Base-by-base conservation (phyloP, 257 asterid species). In the Prunella vulgaris region DNA sequence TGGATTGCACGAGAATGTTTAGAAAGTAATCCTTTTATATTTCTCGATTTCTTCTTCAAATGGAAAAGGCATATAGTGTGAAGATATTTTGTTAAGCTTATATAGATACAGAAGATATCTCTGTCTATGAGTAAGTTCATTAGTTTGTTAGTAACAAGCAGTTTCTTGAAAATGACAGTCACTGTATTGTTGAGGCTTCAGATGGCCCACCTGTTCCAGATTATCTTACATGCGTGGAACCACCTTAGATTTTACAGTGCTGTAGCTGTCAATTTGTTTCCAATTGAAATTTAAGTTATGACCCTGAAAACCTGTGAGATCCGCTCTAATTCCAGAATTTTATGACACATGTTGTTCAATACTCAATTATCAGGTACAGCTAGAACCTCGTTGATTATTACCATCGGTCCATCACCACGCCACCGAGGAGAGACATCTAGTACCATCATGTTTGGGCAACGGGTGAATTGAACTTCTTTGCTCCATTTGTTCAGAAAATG, bases 391-490 rank as follows among this genome's bases (percentile, higher is more conserved):
- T 81, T 91, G 76, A 76, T 88, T 66, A 77, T 91, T 76, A 88
- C 96, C 4, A 82, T 88, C 63, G 96, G 97, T 66, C 96, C 97
- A 64, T 91, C 97, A 52, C 93, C 93, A 62, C 86, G 91, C 53
- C 97, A 91, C 69, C 84, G 95, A 69, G 97, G 88, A 79, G 97
- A 91, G 83, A 88, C 97, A 68, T 77, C 88, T 66, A 91, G 95
- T 80, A 88, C 97, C 85, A 87, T 91, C 76, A 76, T 76, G 87
- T 87, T 91, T 79, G 97, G 97, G 70, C 96, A 91, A 82, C 80
- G 96, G 85, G 97, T 91, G 52, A 80, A 69, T 72, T 62, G 68
- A 52, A 17, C 30, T 56, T 40, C 62, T 72, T 59, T 51, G 69
- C 56, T 44, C 68, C 20, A 6, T 58, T 68, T 33, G 40, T 42